phyloP scores from a whole-genome alignment of 805 yeast species.

The Wickerhamomyces chaumierensis region DNA sequence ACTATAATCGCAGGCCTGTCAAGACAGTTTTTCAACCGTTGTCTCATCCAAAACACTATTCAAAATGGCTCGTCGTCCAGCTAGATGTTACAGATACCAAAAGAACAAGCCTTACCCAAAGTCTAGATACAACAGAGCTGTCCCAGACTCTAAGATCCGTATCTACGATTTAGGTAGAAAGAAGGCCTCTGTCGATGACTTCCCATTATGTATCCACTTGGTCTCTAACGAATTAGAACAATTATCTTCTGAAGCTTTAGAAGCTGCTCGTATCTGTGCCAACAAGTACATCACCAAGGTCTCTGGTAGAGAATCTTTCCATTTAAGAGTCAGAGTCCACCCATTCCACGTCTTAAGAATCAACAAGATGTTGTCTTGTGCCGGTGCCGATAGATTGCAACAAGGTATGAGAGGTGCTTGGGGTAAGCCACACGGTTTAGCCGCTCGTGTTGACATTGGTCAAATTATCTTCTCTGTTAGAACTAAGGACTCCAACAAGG shows the following conservation, averaged over 20 bases:
- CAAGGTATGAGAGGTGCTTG: conserved; percentile 99
- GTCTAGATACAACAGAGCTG: conserved; percentile 99
- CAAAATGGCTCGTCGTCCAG: conserved; percentile 99
- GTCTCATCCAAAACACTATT: conserved; percentile 16
- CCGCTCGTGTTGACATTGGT: conserved; percentile 98
- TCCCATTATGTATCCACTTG: conserved; percentile 95
- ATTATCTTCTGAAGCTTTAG: conserved; percentile 98
- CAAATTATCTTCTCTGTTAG: conserved; percentile 97
- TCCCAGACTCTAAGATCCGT: conserved; percentile 99
- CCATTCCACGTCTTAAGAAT: conserved; percentile 99
- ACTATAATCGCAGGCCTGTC: too few species aligned
- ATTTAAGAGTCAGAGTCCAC: conserved; percentile 99
- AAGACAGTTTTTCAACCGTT: too few species aligned
- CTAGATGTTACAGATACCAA: conserved; percentile 99
- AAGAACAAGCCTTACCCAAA: conserved; percentile 99
- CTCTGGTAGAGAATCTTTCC: conserved; percentile 99
- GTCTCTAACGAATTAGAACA: conserved; percentile 99
- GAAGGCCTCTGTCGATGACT: conserved; percentile 99
- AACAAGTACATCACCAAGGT: conserved; percentile 98
- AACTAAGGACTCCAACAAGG: conserved; percentile 97
- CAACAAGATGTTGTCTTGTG: conserved; percentile 99
- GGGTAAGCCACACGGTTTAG: conserved; percentile 99
- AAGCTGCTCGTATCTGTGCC: conserved; percentile 99
- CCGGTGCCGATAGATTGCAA: conserved; percentile 99
- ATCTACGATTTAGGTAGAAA: conserved; percentile 99